Evolutionary conservation across 1,284 basidiomycete genomes (phyloP).

Genomic region (Coniferiporia weirii): DNA sequence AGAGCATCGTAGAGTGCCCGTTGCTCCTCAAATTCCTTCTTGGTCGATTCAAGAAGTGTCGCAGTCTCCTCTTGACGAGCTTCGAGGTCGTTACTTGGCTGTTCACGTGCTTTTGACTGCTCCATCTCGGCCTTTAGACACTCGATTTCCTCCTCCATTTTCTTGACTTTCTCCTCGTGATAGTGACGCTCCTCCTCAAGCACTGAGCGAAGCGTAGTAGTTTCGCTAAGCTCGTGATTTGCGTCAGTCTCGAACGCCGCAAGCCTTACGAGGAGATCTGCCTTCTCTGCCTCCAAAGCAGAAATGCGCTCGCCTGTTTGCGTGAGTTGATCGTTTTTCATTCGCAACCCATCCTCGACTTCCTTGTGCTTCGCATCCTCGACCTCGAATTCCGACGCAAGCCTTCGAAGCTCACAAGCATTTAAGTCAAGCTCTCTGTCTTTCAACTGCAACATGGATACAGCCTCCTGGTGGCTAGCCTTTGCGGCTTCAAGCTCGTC

Average conservation of each 20-base stretch:
- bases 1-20: conserved; percentile 4
- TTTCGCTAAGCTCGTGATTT: background rate
- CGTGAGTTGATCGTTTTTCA: background rate
- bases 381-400: conserved; percentile 3
- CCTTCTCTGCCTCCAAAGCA: conserved; percentile 7
- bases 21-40: conserved; percentile 10
- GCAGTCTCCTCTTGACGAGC: conserved; percentile 4
- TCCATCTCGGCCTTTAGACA: conserved; percentile 1
- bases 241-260: conserved; percentile 9
- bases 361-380: background rate
- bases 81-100: conserved; percentile 4
- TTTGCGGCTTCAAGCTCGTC: conserved; percentile 1
- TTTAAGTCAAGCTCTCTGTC: background rate
- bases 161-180: conserved; percentile 2
- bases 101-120: background rate
- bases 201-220: background rate
- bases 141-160: conserved; percentile 27
- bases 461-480: background rate
- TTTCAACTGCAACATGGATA: background rate
- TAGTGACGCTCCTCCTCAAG: conserved; percentile 10
- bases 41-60: background rate
- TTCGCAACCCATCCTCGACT: background rate
- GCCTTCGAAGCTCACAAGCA: background rate
- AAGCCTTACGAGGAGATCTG: conserved; percentile 5
- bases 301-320: background rate